A percentile compares a stretch with the other conserved stretches of the same genome.
phyloP scores from a whole-genome alignment of 768 basidiomycete species.

The Psilocybe subaeruginosa region DNA sequence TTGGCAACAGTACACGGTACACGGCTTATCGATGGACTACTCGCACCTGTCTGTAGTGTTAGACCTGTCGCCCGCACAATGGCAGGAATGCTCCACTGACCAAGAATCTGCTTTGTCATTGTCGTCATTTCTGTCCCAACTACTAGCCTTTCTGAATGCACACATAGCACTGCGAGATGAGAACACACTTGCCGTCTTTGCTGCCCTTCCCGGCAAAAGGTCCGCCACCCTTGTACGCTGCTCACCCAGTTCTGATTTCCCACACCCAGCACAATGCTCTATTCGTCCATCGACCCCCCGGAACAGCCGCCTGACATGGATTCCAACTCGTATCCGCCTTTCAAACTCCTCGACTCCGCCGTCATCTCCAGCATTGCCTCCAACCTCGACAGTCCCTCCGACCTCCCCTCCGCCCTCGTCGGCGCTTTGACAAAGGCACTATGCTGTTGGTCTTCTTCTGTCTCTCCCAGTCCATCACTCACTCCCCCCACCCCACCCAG shows the following conservation, averaged over 20 bases:
- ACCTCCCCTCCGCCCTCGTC: conserved; percentile 66
- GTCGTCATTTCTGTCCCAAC: conserved; percentile 75
- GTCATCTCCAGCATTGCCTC: conserved; percentile 63
- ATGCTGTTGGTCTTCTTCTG: conserved; percentile 64
- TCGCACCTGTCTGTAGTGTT: conserved; percentile 81
- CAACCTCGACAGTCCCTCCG: conserved; percentile 59
- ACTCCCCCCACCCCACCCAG: conserved; percentile 22
- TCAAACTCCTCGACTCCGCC: conserved; percentile 73
- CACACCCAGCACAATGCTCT: conserved; percentile 67
- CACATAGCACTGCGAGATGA: conserved; percentile 91
- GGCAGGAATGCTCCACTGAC: conserved; percentile 60
- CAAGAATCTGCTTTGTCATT: conserved; percentile 56
- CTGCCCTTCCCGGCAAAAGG: conserved; percentile 86
- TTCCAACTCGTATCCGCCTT: conserved; percentile 84
- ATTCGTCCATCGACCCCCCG: conserved; percentile 61
- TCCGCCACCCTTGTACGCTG: conserved; percentile 26
- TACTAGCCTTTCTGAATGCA: conserved; percentile 90
- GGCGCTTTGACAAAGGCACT: conserved; percentile 90
- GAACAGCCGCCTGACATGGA: conserved; percentile 50
- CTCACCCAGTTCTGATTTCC: conserved; percentile 10
- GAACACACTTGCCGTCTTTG: conserved; percentile 92
- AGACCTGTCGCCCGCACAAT: conserved; percentile 86
- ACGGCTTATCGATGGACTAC: conserved; percentile 23
- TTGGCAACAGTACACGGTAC: conserved; percentile 4
- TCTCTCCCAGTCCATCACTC: background rate